Base-by-base conservation (phyloP, 768 basidiomycete genomes). In the Trametes maxima region DNA sequence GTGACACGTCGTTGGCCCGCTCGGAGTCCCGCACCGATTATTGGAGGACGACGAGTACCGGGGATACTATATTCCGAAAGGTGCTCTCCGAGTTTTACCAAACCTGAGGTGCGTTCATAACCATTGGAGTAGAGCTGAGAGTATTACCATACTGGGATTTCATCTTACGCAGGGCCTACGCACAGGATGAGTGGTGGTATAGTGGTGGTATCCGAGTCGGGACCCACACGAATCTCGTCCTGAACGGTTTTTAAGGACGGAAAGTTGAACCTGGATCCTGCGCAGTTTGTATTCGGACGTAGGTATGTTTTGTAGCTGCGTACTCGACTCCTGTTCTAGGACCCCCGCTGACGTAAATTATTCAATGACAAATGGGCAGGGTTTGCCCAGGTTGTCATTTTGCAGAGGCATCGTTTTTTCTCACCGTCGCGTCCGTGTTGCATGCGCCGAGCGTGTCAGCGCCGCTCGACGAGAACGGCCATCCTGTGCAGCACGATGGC, bases 161-260 rank as follows among this genome's bases (percentile, higher is more conserved):
- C 10, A 12, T 49, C 5, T 19, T 12, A 33, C n/a, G 22, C 25
- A 77, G 76, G 76, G 70, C 76, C 13, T 77, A 77, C 43, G 51
- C 78, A 16, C 76, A 74, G 22, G 75, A 79, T 57, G 69, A 70
- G 14, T 57, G 62, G 12, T 69, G 67, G 19, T 79, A 78, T n/a
- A n/a, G n/a, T n/a, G n/a, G n/a, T n/a, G n/a, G n/a, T n/a, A n/a
- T n/a, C n/a, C n/a, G n/a, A n/a, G n/a, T 57, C 59, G 55, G 10
- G 68, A 69, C 28, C 76, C 78, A 1, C 63, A 68, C 60, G 65
- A 63, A n/a, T 80, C 78, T 69, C 50, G 68, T 21, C 79, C 78
- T 14, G 74, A 74, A 39, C 71, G 78, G 47, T 79, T 75, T 68
- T 33, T 66, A 19, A 53, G 17, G 59, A 57, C 13, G 61, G 61